Conservation (phyloP, 768 basidiomycete species). For the Kwoniella dendrophila region DNA sequence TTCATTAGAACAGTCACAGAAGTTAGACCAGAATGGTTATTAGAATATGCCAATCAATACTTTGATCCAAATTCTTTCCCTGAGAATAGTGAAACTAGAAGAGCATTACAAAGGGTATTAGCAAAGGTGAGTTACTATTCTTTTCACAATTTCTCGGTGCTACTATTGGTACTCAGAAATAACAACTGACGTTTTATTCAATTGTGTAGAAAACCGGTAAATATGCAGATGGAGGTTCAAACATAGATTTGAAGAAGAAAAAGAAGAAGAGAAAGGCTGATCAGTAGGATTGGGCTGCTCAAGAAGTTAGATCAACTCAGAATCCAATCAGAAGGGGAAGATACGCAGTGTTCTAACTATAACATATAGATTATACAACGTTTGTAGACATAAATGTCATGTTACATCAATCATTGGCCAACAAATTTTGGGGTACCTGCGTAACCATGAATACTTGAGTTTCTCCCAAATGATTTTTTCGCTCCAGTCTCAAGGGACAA, state of each 20-base stretch:
- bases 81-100: constrained; percentile 57
- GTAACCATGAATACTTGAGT: too few relatives aligned
- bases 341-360: too few relatives aligned
- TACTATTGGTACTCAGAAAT: not conserved
- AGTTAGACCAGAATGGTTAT: constrained; percentile 78
- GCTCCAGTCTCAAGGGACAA: too few relatives aligned
- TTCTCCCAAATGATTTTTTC: too few relatives aligned
- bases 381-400: too few relatives aligned
- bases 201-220: constrained; percentile 39
- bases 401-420: too few relatives aligned
- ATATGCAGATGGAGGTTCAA: constrained; percentile 14
- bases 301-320: too few relatives aligned
- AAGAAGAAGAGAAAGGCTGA: constrained; percentile 53
- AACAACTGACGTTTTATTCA: constrained; percentile 11
- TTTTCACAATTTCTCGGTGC: not conserved
- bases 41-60: constrained; percentile 68
- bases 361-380: too few relatives aligned
- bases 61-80: constrained; percentile 70
- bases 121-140: constrained; percentile 59
- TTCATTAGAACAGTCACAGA: constrained; percentile 93
- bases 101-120: constrained; percentile 63
- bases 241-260: constrained; percentile 41
- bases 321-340: too few relatives aligned
- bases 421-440: too few relatives aligned
- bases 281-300: not conserved